Conservation (phyloP, 2,329 filamentous ascomycete genomes). For the Fusarium abutilonis region DNA sequence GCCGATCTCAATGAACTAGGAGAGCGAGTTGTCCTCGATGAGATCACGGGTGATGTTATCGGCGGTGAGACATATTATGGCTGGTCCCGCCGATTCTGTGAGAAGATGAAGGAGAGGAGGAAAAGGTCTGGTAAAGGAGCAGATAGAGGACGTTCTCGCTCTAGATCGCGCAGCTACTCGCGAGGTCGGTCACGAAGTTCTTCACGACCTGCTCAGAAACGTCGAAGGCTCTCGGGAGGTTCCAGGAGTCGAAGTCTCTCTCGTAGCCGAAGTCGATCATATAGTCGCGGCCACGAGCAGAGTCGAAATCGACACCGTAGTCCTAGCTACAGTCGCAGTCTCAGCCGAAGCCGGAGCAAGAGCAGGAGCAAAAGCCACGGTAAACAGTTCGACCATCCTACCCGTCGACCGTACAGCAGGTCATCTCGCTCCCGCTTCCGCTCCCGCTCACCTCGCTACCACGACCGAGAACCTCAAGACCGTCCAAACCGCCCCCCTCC, state of each 20-base stretch:
- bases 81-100: constrained; percentile 83
- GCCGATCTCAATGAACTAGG: constrained; percentile 81
- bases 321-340: constrained; percentile 48
- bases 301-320: constrained; percentile 40
- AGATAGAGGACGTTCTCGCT: constrained; percentile 50
- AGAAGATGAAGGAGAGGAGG: constrained; percentile 76
- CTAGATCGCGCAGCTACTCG: constrained; percentile 46
- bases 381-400: constrained; percentile 30
- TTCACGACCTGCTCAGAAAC: constrained; percentile 48
- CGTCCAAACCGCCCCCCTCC: constrained; percentile 39
- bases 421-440: constrained; percentile 42
- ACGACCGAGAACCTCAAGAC: constrained; percentile 23
- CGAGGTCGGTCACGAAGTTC: constrained; percentile 46
- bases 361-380: constrained; percentile 26
- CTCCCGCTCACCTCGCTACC: constrained; percentile 35
- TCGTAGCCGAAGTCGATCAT: constrained; percentile 46
- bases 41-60: constrained; percentile 71
- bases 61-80: constrained; percentile 84
- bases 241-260: constrained; percentile 39
- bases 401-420: constrained; percentile 41
- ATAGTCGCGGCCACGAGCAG: constrained; percentile 39
- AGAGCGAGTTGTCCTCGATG: constrained; percentile 71
- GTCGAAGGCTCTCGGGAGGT: constrained; percentile 43
- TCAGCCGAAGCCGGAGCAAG: constrained; percentile 36
- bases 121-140: constrained; percentile 45